phyloP scores from a whole-genome alignment of 169 alveolate genomes.

The Plasmodium knowlesi region DNA sequence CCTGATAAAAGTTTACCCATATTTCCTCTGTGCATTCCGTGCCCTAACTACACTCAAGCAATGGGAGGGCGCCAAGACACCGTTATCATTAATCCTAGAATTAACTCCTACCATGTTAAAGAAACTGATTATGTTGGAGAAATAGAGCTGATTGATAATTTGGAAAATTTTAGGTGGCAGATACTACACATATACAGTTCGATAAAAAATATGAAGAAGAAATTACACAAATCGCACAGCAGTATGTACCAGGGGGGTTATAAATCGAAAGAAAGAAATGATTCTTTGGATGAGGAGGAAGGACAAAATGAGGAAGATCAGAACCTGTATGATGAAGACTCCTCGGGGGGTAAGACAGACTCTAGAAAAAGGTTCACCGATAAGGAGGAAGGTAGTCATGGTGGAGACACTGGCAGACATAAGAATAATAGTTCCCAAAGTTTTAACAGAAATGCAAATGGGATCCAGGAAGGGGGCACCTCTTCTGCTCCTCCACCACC shows the following conservation, averaged over 20 bases:
- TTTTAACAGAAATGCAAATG: conserved; percentile 1
- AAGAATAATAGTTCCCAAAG: background rate
- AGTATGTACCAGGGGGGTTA: conserved; percentile 9
- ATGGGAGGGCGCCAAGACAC: conserved; percentile 92
- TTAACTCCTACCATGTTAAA: conserved; percentile 37
- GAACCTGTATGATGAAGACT: background rate
- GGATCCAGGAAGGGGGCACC: background rate
- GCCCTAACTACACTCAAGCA: conserved; percentile 89
- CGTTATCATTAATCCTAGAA: conserved; percentile 81
- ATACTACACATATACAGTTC: conserved; percentile 58
- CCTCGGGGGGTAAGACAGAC: background rate
- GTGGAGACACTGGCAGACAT: no score
- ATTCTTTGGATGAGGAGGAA: conserved; percentile 5
- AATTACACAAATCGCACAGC: conserved; percentile 24
- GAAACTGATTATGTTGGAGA: conserved; percentile 71
- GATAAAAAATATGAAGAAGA: conserved; percentile 21
- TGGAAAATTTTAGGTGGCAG: conserved; percentile 69
- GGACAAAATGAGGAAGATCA: background rate
- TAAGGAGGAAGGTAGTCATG: background rate
- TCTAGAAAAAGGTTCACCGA: background rate
- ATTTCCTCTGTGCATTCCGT: conserved; percentile 83
- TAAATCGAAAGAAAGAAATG: conserved; percentile 54
- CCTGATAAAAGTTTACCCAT: conserved; percentile 74
- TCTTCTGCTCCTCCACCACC: no score
- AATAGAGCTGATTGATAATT: conserved; percentile 63